Evolutionary conservation across 2,329 filamentous ascomycete genomes (phyloP).

Genomic region (Diplodia corticola): DNA sequence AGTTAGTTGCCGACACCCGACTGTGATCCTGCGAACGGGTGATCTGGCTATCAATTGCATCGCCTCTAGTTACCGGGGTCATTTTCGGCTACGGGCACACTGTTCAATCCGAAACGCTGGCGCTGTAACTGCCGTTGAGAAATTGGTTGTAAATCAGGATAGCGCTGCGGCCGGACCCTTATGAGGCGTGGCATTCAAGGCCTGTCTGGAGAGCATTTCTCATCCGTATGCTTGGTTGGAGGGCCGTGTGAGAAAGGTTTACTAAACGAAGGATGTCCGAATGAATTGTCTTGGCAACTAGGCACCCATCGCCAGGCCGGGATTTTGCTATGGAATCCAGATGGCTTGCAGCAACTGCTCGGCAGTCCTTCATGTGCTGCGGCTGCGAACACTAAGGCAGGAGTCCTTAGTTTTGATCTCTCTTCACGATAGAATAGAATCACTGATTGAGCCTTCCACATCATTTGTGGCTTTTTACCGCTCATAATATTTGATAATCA

Average conservation of each 20-base stretch:
- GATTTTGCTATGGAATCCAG: neutral
- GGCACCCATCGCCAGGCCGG: neutral
- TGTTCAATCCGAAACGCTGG: neutral
- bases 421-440: slow-evolving; percentile 59
- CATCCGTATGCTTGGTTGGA: neutral
- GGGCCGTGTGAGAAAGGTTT: neutral
- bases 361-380: neutral
- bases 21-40: too few relatives aligned
- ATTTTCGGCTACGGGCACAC: neutral
- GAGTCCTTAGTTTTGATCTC: too few relatives aligned
- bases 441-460: slow-evolving; percentile 42
- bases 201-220: neutral
- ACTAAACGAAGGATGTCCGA: neutral
- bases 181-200: neutral
- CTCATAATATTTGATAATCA: slow-evolving; percentile 48
- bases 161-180: neutral
- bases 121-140: neutral
- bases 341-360: neutral
- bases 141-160: neutral
- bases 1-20: neutral
- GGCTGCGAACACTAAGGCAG: too few relatives aligned
- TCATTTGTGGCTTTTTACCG: slow-evolving; percentile 44
- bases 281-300: neutral
- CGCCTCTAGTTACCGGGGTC: neutral
- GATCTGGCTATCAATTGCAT: neutral